Base-by-base conservation (phyloP, 306 rosid genomes). In the Quercus parvula region DNA sequence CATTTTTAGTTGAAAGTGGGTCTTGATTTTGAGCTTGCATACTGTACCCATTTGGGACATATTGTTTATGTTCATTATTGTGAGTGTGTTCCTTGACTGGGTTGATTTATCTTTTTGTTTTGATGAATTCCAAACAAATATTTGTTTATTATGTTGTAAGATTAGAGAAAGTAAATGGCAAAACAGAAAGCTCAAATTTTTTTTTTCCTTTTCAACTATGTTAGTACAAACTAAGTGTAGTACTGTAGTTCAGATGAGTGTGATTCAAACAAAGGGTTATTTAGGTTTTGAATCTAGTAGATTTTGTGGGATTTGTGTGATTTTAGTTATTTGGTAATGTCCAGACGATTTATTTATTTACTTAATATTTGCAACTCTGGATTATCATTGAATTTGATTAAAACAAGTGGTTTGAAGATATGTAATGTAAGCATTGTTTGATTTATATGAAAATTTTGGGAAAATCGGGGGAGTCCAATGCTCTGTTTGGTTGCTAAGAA, bases 51-150 rank as follows among this genome's bases (percentile, higher is more conserved):
- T 10, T 49, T 49, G 54, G 54, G 54, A 12, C 54, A 49, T 49
- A 49, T 1, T 11, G 0, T 49, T 12, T 49, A 3, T 49, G 5
- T 49, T 12, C 54, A 12, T 49, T 12, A 49, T 0, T 49, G 54
- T 49, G 15, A 10, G 54, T 49, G 54, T 0, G 0, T 49, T 49
- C 4, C 54, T 12, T 0, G 0, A 49, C 0, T 49, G 54, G 17
- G 14, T 49, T 49, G 54, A 3, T 49, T 11, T 49, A 49, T 49
- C 14, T 10, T 11, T 38, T 49, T 49, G 17, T 49, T 49, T 1
- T 12, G 54, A 49, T 41, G 17, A 49, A 10, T 49, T 49, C 4
- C 4, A 49, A 49, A 1, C 54, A 10, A 49, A 3, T 49, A 49
- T 41, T 2, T 41, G 12, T 41, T 41, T 3, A 7, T 41, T 41